Percentiles rank a stretch among this genome's conserved stretches.
These are phyloP conservation scores for Pugionium cornutum DNA, from an alignment of 345 rosid species.

Conservation along the genomic window DNA sequence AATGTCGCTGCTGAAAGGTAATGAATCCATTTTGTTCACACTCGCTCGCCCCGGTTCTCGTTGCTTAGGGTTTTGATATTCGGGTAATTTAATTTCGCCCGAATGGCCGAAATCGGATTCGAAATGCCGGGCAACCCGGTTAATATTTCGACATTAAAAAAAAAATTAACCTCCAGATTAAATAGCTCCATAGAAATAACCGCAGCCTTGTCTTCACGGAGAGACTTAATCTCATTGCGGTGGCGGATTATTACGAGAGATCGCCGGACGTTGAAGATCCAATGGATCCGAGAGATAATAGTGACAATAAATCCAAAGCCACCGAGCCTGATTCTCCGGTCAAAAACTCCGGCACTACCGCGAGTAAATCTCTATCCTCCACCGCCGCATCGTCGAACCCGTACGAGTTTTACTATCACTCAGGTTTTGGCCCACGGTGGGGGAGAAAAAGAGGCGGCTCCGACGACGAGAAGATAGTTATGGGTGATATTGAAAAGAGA, in stretches of 20 bases:
- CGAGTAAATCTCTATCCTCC: constrained; percentile 36
- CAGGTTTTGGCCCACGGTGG: constrained; percentile 92
- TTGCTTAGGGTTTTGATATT: constrained; percentile 47
- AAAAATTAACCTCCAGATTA: constrained; percentile 2
- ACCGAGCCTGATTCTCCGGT: constrained; percentile 40
- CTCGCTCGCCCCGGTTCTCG: constrained; percentile 22
- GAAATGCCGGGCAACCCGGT: constrained; percentile 33
- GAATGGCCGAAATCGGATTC: constrained; percentile 6
- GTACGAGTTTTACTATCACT: constrained; percentile 79
- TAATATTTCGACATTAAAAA: background rate
- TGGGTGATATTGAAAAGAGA: background rate
- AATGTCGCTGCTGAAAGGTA: constrained; percentile 65
- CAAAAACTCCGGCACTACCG: constrained; percentile 30
- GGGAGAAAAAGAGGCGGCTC: constrained; percentile 58
- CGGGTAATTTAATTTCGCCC: constrained; percentile 42
- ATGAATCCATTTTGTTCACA: constrained; percentile 28
- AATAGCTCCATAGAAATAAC: constrained; percentile 13
- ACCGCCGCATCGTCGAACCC: constrained; percentile 42
- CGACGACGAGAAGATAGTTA: constrained; percentile 23
- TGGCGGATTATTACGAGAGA: constrained; percentile 38
- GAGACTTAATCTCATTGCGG: constrained; percentile 41
- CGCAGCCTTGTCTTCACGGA: constrained; percentile 53
- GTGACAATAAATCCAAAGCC: constrained; percentile 26
- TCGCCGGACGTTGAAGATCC: constrained; percentile 22
- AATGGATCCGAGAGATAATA: constrained; percentile 6